These are phyloP conservation scores for Iris pallida DNA, from an alignment of 116 monocot genomes.

Conservation along the genomic window DNA sequence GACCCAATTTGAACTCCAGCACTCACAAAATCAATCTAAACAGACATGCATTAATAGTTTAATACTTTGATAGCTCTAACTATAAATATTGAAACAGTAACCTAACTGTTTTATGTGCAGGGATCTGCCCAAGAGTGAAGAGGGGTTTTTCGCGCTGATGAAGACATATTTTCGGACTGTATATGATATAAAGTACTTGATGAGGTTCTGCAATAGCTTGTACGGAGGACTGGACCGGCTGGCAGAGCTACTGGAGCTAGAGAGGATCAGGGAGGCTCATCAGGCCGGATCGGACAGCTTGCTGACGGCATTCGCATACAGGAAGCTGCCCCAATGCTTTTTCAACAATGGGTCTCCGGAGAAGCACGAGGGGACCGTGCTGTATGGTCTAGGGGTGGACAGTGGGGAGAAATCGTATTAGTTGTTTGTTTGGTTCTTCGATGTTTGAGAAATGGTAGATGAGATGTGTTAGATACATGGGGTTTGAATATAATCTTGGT, in stretches of 20 bases:
- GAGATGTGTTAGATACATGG: no score
- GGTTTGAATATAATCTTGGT: no score
- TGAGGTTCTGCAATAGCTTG: slow-evolving; percentile 13
- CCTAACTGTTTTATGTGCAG: no score
- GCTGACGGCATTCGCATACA: not conserved
- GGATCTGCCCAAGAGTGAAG: not conserved
- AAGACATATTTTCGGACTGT: not conserved
- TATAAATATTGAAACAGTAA: no score
- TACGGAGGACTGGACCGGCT: slow-evolving; percentile 1
- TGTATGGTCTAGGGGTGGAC: slow-evolving; percentile 10
- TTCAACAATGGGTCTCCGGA: slow-evolving; percentile 8
- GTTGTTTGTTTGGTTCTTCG: no score
- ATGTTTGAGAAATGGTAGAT: no score
- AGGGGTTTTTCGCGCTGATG: not conserved
- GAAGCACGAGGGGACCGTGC: slow-evolving; percentile 4
- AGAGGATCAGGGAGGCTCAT: not conserved
- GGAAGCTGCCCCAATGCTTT: slow-evolving; percentile 4
- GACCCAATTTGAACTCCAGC: no score
- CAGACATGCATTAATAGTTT: no score
- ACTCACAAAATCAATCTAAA: no score
- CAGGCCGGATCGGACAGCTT: slow-evolving; percentile 7
- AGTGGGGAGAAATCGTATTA: no score
- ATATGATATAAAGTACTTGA: slow-evolving; percentile 9
- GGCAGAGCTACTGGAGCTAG: slow-evolving; percentile 8
- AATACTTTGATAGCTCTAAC: no score